Evolutionary conservation across 2,329 filamentous ascomycete genomes (phyloP), one percentile per base, ranked within the genome.

Genomic region (Sporothrix phasma): DNA sequence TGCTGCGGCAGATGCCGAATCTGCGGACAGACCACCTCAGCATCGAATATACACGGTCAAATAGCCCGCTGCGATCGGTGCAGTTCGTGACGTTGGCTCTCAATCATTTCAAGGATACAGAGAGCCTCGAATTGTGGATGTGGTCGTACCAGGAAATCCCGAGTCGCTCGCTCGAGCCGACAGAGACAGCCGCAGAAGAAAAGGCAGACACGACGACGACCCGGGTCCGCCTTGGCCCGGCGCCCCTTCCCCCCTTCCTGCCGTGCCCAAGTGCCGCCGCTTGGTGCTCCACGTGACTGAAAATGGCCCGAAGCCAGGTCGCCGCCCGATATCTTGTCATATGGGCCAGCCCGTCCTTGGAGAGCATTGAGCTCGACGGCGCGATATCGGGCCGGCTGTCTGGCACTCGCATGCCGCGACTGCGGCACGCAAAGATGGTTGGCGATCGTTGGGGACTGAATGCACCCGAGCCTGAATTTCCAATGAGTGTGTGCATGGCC

Each of bases 1-100:
- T 66, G 31, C 22, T 63, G 13, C 31, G 39, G 13, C 29, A 34
- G 8, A 13, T 65, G 29, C 64, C 64, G 8, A 56, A 49, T 6
- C 39, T 63, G 54, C 49, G 46, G 41, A 26, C 64, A 3, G 17
- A 24, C 26, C 31, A 56, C n/a, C 39, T 65, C 29, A 19, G 19
- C 22, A 54, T 65, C 15, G 3, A 11, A 3, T 62, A 51, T 13
- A 10, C n/a, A 1, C 5, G 15, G 11, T 13, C 31, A 22, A 11
- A 17, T n/a, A 49, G 45, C 3, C 1, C 13, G 6, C 19, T 19
- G 10, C 43, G 31, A 11, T 39, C 29, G 11, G 29, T 29, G 2
- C 15, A 17, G 19, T 64, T 64, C 61, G 58, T 63, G n/a, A 54
- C 39, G 6, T 37, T 15, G 17, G 34, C 60, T 10, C 7, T 63